Base-by-base conservation (phyloP, 1,284 basidiomycete genomes). In the Ustilago hordei region DNA sequence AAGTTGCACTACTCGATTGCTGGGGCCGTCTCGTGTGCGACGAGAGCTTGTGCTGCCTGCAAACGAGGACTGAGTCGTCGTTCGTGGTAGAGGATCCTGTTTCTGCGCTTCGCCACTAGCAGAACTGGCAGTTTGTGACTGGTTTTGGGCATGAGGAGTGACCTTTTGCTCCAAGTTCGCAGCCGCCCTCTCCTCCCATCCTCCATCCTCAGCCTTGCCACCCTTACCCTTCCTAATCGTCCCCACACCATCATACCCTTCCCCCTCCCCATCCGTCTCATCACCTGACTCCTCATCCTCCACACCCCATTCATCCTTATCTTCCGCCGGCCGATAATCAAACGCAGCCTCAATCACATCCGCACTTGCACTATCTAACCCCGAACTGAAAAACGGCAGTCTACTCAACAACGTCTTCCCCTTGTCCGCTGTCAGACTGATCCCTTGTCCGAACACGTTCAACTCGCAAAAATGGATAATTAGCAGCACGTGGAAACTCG, bases 401-500 rank as follows among this genome's bases (percentile, higher is more conserved):
- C 67, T 34, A n/a, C 60, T 62, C 47, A 78, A 43, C 56, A 77
- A 32, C 8, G 61, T 62, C 62, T 62, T 68, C 0, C 73, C 75
- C 60, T 71, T 79, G 32, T 81, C 78, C 9, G 80, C 78, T 5
- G 80, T 75, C 41, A 82, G 47, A 45, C 78, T 78, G 32, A 82
- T 60, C 13, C 79, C 79, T n/a, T 58, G 50, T 17, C 65, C 72
- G 45, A 78, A 82, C 13, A 69, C 60, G 32, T 94, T 92, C 23
- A 95, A 89, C 86, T 96, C 94, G 83, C 94, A 95, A 57, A 92
- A 87, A 0, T 93, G 91, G 56, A 97, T 94, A 12, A 88, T 72
- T 23, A 97, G 87, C 45, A 97, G 87, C n/a, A 95, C 90, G 0
- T 94, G 95, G 78, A 95, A 92, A 79, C 91, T 94, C 4, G 94